phyloP scores from a whole-genome alignment of 257 asterid species.

The Buddleja alternifolia region DNA sequence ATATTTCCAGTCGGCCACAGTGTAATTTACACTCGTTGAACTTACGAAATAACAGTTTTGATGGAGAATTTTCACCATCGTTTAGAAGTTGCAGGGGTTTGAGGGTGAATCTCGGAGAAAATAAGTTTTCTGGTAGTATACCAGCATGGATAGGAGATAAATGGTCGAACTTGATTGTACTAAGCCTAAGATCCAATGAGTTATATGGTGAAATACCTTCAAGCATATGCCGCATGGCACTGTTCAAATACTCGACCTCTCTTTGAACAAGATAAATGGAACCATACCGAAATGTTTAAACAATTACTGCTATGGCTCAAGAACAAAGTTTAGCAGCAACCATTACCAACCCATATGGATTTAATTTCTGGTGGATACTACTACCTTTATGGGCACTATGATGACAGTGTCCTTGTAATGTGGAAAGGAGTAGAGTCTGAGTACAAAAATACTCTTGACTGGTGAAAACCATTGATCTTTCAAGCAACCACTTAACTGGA shows the following conservation, averaged over 20 bases:
- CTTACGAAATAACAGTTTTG: constrained; percentile 34
- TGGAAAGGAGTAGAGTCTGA: constrained; percentile 37
- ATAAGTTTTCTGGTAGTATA: constrained; percentile 32
- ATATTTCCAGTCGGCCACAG: background rate
- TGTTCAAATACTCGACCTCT: no score
- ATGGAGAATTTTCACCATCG: constrained; percentile 32
- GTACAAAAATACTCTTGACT: constrained; percentile 21
- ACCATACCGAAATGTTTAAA: no score
- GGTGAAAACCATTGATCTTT: constrained; percentile 36
- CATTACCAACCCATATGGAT: no score
- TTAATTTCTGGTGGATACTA: no score
- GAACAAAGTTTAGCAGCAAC: background rate
- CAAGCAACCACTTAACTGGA: no score
- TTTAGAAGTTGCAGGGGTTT: constrained; percentile 16
- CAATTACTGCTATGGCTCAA: constrained; percentile 27
- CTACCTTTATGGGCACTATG: background rate
- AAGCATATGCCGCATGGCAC: no score
- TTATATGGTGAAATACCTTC: no score
- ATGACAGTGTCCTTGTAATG: constrained; percentile 23
- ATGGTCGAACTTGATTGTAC: no score
- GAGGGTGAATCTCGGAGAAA: constrained; percentile 28
- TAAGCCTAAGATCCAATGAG: no score
- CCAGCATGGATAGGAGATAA: no score
- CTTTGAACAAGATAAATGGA: no score
- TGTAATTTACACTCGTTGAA: constrained; percentile 15